Evolutionary conservation across 257 asterid genomes (phyloP), one percentile per base, ranked within the genome.

Genomic region (Misopates orontium): DNA sequence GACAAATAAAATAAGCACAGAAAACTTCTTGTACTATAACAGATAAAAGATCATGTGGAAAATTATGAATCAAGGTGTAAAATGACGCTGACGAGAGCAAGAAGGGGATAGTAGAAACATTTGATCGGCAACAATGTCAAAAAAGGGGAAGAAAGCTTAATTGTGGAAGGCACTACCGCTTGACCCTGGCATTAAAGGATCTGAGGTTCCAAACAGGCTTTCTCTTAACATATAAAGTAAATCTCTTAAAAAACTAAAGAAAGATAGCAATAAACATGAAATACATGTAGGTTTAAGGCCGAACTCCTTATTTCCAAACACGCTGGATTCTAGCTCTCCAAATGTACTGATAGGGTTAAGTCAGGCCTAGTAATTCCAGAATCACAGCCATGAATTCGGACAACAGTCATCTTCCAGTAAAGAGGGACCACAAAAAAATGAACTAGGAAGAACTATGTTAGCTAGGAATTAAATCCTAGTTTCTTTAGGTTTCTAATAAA

Each of bases 181-280:
- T 14, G 57, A 18, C 24, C 31, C 10, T 20, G 31, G 15, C 25
- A 52, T 12, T 49, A 20, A 25, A 41, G 11, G 58, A 20, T 39
- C 18, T 23, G 22, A 24, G 50, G 75, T 61, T 51, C 49, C 47
- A 62, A 2, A 47, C 41, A 66, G 28, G 45, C 17, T 66, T 60
- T 39, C 21, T 4, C 24, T 66, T 18, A 44, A 28, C 28, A 11
- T 21, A 10, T 25, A n/a, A 62, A 18, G 28, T 51, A 70, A 24
- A 52, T 13, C 32, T 28, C 4, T 15, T 1, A 39, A 5, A 23
- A 21, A 24, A 28, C 62, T 20, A 20, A 57, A 45, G 19, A n/a
- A 45, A 22, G 14, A 58, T 15, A 28, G 23, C 32, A 56, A 64
- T 56, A 56, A 28, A 15, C 51, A 12, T 13, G 12, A 14, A 49